Evolutionary conservation across 169 alveolate species (phyloP).

Genomic region (Perkinsus olseni): DNA sequence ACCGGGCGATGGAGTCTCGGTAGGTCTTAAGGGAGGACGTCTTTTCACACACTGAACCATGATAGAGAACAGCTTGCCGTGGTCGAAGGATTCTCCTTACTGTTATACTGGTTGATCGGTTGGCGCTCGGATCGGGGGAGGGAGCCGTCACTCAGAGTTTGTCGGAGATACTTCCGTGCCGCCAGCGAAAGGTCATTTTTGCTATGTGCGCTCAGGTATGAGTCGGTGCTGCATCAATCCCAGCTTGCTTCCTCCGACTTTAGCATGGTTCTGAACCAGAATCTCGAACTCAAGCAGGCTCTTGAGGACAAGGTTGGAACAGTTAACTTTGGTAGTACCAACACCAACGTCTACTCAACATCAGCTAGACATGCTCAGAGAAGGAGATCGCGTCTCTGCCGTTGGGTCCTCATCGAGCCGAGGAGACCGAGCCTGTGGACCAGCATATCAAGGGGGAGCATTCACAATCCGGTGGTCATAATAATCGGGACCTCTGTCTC

Average conservation of each 20-base stretch:
- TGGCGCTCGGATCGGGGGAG: no score
- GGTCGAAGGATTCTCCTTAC: no score
- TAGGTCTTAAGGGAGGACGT: neutral
- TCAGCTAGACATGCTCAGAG: neutral
- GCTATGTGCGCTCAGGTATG: neutral
- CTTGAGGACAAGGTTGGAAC: no score
- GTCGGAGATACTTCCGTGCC: no score
- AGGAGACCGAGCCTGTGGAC: neutral
- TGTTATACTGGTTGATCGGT: no score
- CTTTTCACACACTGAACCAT: no score
- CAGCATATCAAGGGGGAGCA: neutral
- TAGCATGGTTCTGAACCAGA: neutral
- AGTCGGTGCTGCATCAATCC: neutral
- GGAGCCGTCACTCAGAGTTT: no score
- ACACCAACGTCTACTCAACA: no score
- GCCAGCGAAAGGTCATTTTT: no score
- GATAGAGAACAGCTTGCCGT: no score
- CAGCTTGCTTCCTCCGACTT: neutral
- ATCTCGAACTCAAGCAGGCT: neutral
- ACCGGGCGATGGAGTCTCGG: neutral
- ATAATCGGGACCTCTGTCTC: no score
- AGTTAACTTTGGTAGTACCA: no score
- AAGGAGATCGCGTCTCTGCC: neutral
- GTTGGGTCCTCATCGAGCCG: neutral
- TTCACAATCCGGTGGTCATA: neutral